Percentiles rank a stretch among this genome's conserved stretches.
phyloP scores from a whole-genome alignment of 306 rosid genomes.

The Cucurbita pepo region DNA sequence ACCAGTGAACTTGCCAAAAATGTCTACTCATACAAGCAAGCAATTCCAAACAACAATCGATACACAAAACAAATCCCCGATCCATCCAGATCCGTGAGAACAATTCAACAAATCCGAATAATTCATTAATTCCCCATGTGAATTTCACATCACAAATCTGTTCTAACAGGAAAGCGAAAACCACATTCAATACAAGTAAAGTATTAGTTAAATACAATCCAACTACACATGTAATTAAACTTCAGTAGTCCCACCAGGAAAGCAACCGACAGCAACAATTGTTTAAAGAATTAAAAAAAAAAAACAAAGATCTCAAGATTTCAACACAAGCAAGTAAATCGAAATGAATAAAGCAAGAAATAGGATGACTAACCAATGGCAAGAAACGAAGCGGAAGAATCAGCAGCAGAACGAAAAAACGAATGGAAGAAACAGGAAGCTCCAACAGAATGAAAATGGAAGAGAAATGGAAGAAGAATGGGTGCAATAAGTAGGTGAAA shows the following conservation, averaged over 20 bases:
- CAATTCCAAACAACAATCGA: not conserved
- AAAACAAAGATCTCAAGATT: not conserved
- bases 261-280: not conserved
- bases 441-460: not conserved
- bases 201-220: not conserved
- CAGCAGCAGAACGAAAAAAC: not conserved
- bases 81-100: not conserved
- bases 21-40: not conserved
- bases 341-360: not conserved
- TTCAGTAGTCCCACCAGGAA: not conserved
- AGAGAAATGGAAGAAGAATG: not conserved
- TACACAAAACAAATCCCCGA: not conserved
- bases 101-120: not conserved
- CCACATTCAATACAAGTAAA: not conserved
- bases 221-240: not conserved
- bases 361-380: slow-evolving; percentile 1
- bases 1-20: not conserved
- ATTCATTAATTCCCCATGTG: not conserved
- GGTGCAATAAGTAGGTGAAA: not conserved
- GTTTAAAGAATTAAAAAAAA: not conserved
- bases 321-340: not conserved
- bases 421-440: not conserved
- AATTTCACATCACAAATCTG: not conserved
- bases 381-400: not conserved
- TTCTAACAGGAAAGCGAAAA: not conserved